Percentiles rank a stretch among this genome's conserved stretches.
These are phyloP conservation scores for Leccinum variicolor DNA, from an alignment of 768 basidiomycete species.

Conservation along the genomic window DNA sequence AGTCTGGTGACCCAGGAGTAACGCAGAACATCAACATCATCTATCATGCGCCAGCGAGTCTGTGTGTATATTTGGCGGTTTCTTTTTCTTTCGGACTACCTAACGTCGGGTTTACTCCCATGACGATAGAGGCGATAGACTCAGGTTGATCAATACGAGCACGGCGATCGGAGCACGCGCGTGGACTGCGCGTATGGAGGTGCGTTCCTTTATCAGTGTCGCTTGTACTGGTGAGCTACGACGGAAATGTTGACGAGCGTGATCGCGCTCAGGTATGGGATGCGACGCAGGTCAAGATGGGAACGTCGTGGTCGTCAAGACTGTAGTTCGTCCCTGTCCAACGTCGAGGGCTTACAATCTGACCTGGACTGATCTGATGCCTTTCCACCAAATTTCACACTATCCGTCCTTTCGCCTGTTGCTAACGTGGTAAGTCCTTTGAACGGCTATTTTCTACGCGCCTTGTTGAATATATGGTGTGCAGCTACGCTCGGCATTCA, in stretches of 20 bases:
- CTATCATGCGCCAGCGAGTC: conserved; percentile 40
- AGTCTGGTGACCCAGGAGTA: conserved; percentile 31
- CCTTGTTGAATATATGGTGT: neutral
- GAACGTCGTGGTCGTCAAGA: conserved; percentile 12
- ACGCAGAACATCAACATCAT: conserved; percentile 44
- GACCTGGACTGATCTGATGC: neutral
- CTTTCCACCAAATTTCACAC: conserved; percentile 49
- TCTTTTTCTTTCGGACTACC: neutral
- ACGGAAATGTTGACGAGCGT: neutral
- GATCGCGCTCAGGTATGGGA: conserved; percentile 39
- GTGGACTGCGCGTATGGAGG: conserved; percentile 38
- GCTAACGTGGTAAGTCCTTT: conserved; percentile 55
- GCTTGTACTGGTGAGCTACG: neutral
- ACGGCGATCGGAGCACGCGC: conserved; percentile 28
- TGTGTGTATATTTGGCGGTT: conserved; percentile 27
- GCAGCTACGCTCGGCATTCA: conserved; percentile 62
- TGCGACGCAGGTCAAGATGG: conserved; percentile 39
- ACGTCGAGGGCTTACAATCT: neutral
- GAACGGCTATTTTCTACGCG: neutral
- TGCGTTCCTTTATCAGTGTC: conserved; percentile 9
- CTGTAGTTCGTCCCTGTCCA: conserved; percentile 4
- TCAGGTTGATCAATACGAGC: conserved; percentile 42
- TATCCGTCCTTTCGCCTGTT: conserved; percentile 69
- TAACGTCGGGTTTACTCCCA: neutral
- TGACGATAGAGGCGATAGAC: conserved; percentile 38